Conservation (phyloP, 2,329 filamentous ascomycete species). For the Verticillium isaacii region DNA sequence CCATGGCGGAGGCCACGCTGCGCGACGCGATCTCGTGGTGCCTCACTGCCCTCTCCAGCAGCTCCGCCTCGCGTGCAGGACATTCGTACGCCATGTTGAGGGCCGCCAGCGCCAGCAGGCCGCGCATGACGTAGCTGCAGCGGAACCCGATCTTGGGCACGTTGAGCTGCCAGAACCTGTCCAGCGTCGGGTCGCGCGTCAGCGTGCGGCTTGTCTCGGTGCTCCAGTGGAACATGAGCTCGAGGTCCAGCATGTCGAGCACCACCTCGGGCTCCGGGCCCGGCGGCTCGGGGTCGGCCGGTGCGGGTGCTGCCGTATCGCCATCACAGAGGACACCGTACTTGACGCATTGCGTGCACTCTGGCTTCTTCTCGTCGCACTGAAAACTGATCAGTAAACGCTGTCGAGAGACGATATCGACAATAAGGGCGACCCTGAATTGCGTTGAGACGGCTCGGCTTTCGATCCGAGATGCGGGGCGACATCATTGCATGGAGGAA, state of each 20-base stretch:
- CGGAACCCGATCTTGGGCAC: slow-evolving; percentile 41
- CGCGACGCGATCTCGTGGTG: slow-evolving; percentile 24
- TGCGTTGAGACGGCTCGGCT: not conserved
- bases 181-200: slow-evolving; percentile 31
- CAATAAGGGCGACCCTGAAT: not conserved
- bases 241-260: slow-evolving; percentile 38
- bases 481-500: not conserved
- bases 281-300: not conserved
- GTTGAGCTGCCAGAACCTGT: slow-evolving; percentile 40
- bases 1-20: slow-evolving; percentile 20
- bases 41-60: slow-evolving; percentile 11
- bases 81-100: slow-evolving; percentile 37
- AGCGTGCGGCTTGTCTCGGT: slow-evolving; percentile 44
- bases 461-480: not conserved
- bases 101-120: slow-evolving; percentile 42
- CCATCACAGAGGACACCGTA: slow-evolving; percentile 34
- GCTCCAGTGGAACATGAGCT: slow-evolving; percentile 48
- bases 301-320: not conserved
- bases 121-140: slow-evolving; percentile 43
- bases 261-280: not conserved
- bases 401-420: too few relatives aligned
- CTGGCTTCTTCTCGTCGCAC: slow-evolving; percentile 34
- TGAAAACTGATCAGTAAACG: slow-evolving; percentile 14
- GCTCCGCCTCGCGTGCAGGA: slow-evolving; percentile 10
- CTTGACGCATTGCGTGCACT: slow-evolving; percentile 33